Base-by-base conservation (phyloP, 179 eudicot species). In the Monotropa hypopitys region DNA sequence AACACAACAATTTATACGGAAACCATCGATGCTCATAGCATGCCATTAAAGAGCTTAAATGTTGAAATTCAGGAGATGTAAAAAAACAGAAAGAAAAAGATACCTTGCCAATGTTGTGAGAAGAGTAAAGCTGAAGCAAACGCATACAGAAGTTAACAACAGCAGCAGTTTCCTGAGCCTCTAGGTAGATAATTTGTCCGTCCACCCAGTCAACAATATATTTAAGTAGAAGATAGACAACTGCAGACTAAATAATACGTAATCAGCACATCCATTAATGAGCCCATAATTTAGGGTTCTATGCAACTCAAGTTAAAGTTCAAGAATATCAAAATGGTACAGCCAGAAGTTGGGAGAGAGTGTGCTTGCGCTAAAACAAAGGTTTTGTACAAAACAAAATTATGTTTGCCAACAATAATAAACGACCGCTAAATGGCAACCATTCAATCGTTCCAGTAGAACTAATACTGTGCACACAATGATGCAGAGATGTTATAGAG, bases 81-180 rank as follows among this genome's bases (percentile, higher is more conserved):
- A 38, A 59, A 33, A 51, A 26, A 63, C 26, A 67, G 47, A 80
- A 32, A 68, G 61, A 73, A 38, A 77, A 57, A 46, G 77, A 13
- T 84, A 96, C 99, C 99, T 88, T 90, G 84, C 98, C 99, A 73
- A 96, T 93, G 85, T 96, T 96, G 81, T 93, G 92, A 76, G 91
- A 89, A 75, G 99, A 89, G 88, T 96, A 96, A 80, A 91, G 84
- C 89, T 90, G 91, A 83, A 96, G 97, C 86, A 93, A 83, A 54
- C 84, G 88, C 98, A 89, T 89, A 75, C 92, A 93, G 79, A 96
- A 96, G 72, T 88, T 86, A 45, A 90, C 78, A 80, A 91, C 90
- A 59, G 78, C 84, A 46, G 89, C 90, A 73, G 99, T 94, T 86
- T 96, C 99, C 79, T 86, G 87, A 79, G 96, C 90, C 84, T 96